These are phyloP conservation scores for Plasmodium blacklocki DNA, from an alignment of 169 alveolate genomes.

Conservation along the genomic window DNA sequence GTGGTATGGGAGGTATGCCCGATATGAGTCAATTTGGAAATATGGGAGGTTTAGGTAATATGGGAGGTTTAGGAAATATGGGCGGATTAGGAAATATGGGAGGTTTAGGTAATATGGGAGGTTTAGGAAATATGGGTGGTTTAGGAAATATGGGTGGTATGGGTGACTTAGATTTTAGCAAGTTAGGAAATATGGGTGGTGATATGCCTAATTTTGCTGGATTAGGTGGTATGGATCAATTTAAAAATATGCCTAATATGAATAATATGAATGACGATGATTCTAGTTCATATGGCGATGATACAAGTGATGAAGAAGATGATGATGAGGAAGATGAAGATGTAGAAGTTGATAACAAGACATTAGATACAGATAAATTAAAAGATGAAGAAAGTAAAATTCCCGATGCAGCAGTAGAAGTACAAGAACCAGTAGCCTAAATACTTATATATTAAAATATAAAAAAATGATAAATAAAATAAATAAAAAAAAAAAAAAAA, in stretches of 20 bases:
- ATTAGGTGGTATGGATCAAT: constrained; percentile 75
- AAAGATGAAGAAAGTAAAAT: constrained; percentile 42
- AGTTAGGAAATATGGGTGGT: constrained; percentile 74
- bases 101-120: constrained; percentile 60
- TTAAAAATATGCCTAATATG: constrained; percentile 76
- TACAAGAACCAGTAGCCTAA: constrained; percentile 74
- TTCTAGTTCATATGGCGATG: constrained; percentile 75
- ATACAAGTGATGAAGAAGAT: constrained; percentile 55
- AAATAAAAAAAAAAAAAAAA: too few relatives aligned
- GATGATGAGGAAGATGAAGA: constrained; percentile 50
- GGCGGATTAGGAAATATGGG: constrained; percentile 79
- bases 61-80: constrained; percentile 82
- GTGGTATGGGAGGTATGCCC: constrained; percentile 76
- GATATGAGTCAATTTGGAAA: constrained; percentile 66
- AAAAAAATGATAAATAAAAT: too few relatives aligned
- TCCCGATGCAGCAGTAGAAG: constrained; percentile 65
- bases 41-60: constrained; percentile 81
- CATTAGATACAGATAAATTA: constrained; percentile 4
- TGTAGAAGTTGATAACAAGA: constrained; percentile 30
- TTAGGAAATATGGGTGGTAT: constrained; percentile 81
- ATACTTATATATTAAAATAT: too few relatives aligned
- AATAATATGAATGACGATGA: constrained; percentile 65
- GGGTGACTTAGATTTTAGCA: constrained; percentile 75
- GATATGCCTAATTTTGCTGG: constrained; percentile 73
- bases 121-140: constrained; percentile 66